Evolutionary conservation across 176 grass and related monocot genomes (phyloP), one percentile per base, ranked within the genome.

Genomic region (Carex pumila): DNA sequence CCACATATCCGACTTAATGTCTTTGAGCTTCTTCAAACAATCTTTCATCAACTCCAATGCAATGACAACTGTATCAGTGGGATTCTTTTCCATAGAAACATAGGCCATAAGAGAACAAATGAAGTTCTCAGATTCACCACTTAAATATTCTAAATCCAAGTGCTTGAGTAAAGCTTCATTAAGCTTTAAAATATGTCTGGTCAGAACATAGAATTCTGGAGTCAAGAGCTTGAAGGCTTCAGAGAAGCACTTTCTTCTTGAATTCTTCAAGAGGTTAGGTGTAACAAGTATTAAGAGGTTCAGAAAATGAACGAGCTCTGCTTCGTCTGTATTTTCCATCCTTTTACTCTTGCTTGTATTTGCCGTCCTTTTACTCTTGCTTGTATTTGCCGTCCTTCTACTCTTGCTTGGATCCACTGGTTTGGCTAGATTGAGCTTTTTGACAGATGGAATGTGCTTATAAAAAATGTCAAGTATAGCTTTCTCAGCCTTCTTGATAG

Each of bases 71-170:
- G 91, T 93, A 87, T 98, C 95, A 29, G 81, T 84, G 68, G 87
- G 88, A 75, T 91, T 94, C 86, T 90, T 94, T 71, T 94, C 80
- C 56, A 84, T 84, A 9, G 87, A 94, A 85, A 95, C 37, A 84
- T 93, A 98, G 41, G 79, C 79, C 62, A 89, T 54, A 72, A 98
- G 52, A 77, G 87, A 84, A 76, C 84, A 90, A 81, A 94, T 81
- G 43, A 89, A 86, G 66, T 75, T 85, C 25, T 88, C 83, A 81
- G 89, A 70, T 80, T 98, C 89, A 3, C 85, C 82, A 61, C 90
- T 65, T 67, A 94, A 29, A 93, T 62, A 41, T 65, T 90, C 77
- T 68, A 70, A 63, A 77, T 93, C 90, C 55, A 90, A 72, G 87
- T 91, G 72, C 79, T 90, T 84, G 82, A 93, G 34, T 86, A 93